A percentile compares a stretch with the other conserved stretches of the same genome.
phyloP scores from a whole-genome alignment of 257 asterid species.

The Mentha longifolia region DNA sequence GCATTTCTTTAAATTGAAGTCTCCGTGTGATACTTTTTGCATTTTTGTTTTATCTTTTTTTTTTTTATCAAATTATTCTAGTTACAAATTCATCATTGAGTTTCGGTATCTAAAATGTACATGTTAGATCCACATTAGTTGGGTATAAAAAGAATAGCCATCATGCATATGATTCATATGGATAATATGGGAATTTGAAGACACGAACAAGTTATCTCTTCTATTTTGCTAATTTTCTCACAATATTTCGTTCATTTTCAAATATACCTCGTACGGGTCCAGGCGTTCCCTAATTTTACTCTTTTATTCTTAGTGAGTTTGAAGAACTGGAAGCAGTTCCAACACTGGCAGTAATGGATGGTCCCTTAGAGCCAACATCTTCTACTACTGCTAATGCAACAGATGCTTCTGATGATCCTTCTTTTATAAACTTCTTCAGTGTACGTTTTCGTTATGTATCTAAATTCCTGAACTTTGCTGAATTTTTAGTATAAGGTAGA shows the following conservation, averaged over 20 bases:
- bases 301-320: conserved; percentile 61
- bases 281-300: conserved; percentile 15
- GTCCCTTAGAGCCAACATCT: conserved; percentile 81
- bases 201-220: background rate
- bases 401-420: conserved; percentile 73
- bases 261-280: background rate
- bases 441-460: conserved; percentile 47
- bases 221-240: background rate
- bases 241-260: background rate
- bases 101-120: background rate
- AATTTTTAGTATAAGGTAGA: background rate
- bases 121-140: background rate
- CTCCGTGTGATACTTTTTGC: background rate
- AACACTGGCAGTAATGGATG: conserved; percentile 80
- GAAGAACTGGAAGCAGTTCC: conserved; percentile 98
- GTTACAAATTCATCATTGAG: conserved; percentile 2
- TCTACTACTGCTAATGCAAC: conserved; percentile 52
- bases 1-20: background rate
- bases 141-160: conserved; percentile 2
- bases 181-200: background rate
- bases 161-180: conserved; percentile 12
- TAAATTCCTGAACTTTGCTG: background rate
- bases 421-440: conserved; percentile 85
- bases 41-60: background rate
- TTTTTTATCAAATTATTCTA: background rate